Evolutionary conservation across 2,329 filamentous ascomycete genomes (phyloP).

Genomic region (Talaromyces sp.): DNA sequence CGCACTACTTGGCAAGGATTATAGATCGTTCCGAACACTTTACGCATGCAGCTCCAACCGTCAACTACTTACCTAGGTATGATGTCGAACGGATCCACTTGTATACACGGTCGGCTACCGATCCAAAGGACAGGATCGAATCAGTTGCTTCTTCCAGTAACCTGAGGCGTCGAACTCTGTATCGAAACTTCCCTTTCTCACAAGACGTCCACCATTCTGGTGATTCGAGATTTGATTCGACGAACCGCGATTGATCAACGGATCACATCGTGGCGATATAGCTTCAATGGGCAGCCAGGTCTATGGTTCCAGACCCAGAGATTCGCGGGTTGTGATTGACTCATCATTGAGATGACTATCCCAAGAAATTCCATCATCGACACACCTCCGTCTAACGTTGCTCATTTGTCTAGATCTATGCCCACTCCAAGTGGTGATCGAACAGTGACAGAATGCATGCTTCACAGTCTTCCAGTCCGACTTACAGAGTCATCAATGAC

Average conservation of each 20-base stretch:
- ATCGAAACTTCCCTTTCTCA: not conserved
- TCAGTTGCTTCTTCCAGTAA: not conserved
- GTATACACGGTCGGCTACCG: not conserved
- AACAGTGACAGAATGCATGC: not conserved
- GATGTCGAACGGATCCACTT: not conserved
- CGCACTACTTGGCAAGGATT: not conserved
- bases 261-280: not conserved
- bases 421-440: not conserved
- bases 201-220: not conserved
- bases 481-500: not conserved
- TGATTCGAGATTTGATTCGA: not conserved
- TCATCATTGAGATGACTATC: not conserved
- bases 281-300: not conserved
- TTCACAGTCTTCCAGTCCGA: not conserved
- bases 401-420: not conserved
- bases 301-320: not conserved
- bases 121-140: not conserved
- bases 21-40: not conserved
- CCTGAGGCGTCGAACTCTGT: not conserved
- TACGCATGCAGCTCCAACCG: not conserved
- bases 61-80: not conserved
- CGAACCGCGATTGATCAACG: not conserved
- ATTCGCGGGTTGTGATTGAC: not conserved
- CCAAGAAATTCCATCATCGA: too few relatives aligned
- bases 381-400: not conserved